Base-by-base conservation (phyloP, 2,329 filamentous ascomycete species). In the Knoxdaviesia proteae region DNA sequence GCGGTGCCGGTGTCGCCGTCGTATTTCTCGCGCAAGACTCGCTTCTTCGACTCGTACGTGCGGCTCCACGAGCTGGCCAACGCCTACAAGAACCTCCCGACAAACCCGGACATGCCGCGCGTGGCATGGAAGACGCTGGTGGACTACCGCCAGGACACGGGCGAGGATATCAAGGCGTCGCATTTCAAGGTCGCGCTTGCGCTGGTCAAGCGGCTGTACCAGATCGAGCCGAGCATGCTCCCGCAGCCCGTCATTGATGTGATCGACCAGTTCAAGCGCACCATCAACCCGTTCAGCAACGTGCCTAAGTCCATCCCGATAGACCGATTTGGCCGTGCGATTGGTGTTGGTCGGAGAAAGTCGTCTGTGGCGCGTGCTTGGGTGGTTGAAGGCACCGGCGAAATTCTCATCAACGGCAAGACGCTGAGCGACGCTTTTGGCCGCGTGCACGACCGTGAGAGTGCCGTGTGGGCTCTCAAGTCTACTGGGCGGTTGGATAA, bases 361-460 rank as follows among this genome's bases (percentile, higher is more conserved):
- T 75, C 80, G 36, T 88, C 86, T 3, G 75, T 75, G 30, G 90
- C 90, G 1, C 77, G 78, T 44, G 90, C 84, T 7, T 92, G 77
- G 64, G 64, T 98, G 29, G 84, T 98, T 5, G 88, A 96, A 62
- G 90, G 90, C 5, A 84, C 82, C 7, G 92, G 90, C 9, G 81
- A 96, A 61, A 75, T 92, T 9, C 58, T 92, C 50, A 68, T 98
- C 58, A 98, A 98, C 57, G 87, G 87, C 47, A 88, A 86, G 63
- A 74, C 72, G n/a, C 64, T 98, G 44, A 72, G 71, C 41, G 73
- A 90, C 41, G 77, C 74, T 29, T 98, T 98, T 58, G 82, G 78
- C 34, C 77, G 90, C 34, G 61, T 94, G 41, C 88, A 98, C 57
- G 88, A 98, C 60, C 77, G 90, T 38, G 90, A 96, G 65, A 94